Percentiles rank a stretch among this genome's conserved stretches.
phyloP scores from a whole-genome alignment of 768 basidiomycete genomes.

The Mycena venus region DNA sequence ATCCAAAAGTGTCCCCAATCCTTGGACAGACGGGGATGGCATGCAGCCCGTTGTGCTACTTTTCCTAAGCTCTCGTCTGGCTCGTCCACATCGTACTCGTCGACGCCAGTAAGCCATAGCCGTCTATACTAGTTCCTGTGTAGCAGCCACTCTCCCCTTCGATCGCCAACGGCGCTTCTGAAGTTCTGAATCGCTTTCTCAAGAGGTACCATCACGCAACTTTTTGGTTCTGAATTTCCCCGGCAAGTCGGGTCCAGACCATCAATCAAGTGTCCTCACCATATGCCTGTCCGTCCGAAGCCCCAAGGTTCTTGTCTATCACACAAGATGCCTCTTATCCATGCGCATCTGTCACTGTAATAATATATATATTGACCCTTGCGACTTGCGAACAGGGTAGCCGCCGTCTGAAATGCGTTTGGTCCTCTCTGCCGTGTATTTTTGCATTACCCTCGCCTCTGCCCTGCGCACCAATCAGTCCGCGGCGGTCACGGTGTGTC shows the following conservation, averaged over 20 bases:
- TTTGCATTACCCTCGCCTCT: slow-evolving; percentile 7
- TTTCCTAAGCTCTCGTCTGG: background rate
- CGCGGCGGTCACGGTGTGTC: background rate
- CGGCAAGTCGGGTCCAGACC: background rate
- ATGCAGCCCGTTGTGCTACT: background rate
- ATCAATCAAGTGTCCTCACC: slow-evolving; percentile 3
- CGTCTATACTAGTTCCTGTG: background rate
- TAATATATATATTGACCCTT: background rate
- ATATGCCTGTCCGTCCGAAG: background rate
- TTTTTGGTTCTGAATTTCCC: background rate
- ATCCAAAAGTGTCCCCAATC: slow-evolving; percentile 1
- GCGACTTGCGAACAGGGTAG: background rate
- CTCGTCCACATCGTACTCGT: background rate
- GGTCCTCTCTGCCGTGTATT: slow-evolving; percentile 4
- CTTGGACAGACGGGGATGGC: background rate
- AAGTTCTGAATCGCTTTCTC: background rate
- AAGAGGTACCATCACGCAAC: background rate
- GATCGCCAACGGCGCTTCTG: background rate
- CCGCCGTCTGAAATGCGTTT: background rate
- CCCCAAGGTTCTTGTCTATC: slow-evolving; percentile 6
- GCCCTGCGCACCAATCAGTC: background rate
- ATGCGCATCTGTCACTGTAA: background rate
- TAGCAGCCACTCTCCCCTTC: background rate
- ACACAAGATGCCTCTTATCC: background rate
- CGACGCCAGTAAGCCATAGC: no score